phyloP scores from a whole-genome alignment of 352 stramenopile genomes.

The Phytophthora quininea region DNA sequence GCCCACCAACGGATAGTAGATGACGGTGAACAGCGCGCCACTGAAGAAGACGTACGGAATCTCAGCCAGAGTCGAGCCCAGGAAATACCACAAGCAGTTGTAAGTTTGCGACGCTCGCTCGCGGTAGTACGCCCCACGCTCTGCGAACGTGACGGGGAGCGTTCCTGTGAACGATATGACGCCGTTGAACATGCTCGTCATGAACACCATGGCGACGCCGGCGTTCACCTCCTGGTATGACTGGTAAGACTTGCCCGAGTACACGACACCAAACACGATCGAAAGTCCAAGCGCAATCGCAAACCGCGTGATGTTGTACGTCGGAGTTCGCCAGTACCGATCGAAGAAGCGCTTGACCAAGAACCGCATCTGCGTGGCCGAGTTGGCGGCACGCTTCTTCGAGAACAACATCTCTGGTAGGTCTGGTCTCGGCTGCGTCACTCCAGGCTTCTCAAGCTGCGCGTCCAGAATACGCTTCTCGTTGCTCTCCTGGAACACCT shows the following conservation, averaged over 20 bases:
- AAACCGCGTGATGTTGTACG: slow-evolving; percentile 84
- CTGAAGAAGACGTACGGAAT: slow-evolving; percentile 60
- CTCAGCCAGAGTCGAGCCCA: slow-evolving; percentile 82
- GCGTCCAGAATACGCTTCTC: no score
- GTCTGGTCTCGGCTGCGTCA: no score
- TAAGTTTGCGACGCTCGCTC: slow-evolving; percentile 91
- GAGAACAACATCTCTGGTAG: no score
- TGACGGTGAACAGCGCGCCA: slow-evolving; percentile 41
- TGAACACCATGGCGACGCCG: slow-evolving; percentile 78
- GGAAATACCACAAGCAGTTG: slow-evolving; percentile 64
- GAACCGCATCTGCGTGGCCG: slow-evolving; percentile 32
- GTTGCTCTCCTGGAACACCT: no score
- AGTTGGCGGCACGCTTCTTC: slow-evolving; percentile 39
- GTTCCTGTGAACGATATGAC: slow-evolving; percentile 78
- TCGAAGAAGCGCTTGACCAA: slow-evolving; percentile 32
- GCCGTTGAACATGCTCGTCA: slow-evolving; percentile 75
- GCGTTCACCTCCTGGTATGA: slow-evolving; percentile 46
- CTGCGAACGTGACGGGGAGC: slow-evolving; percentile 74
- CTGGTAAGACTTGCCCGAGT: slow-evolving; percentile 37
- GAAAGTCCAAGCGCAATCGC: slow-evolving; percentile 61
- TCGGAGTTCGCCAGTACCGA: slow-evolving; percentile 72
- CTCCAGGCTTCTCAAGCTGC: no score
- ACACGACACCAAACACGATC: slow-evolving; percentile 75
- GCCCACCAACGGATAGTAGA: slow-evolving; percentile 58
- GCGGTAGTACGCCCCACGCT: slow-evolving; percentile 89